Base-by-base conservation (phyloP, 345 rosid genomes). In the Corymbia maculata region DNA sequence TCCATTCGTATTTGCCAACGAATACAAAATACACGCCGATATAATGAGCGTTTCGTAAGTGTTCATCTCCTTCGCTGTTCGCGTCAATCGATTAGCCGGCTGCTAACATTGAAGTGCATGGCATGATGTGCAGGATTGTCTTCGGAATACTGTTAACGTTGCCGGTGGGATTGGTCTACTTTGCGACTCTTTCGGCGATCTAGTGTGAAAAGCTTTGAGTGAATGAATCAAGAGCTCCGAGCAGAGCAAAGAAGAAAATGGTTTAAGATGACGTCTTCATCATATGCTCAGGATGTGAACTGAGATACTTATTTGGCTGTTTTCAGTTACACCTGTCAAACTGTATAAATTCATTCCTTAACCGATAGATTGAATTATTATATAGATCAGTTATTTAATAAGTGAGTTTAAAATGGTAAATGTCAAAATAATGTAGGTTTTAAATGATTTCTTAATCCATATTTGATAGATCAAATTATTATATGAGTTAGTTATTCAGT, bases 1-100 rank as follows among this genome's bases (percentile, higher is more conserved):
- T 53, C 97, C 97, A 26, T 96, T 95, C 75, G 95, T 96, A 19
- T 96, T 95, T 88, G 98, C 97, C 28, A 94, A 93, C 87, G 94
- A 96, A 88, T 95, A 95, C 85, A 93, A 92, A 61, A 94, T 96
- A 82, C 96, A 96, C 88, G 92, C 98, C 22, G 95, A 94, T 87
- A 93, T 95, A 82, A 94, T 95, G 86, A 94, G 98, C 89, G 94
- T 97, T 52, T 95, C 93, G 96, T 96, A 93, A 93, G 95, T 92
- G 61, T 7, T 30, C 42, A 14, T n/a, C 13, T 70, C 66, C 49
- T 32, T 28, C 47, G 8, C 75, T 16, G 30, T 9, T 21, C 19
- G 26, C 10, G 42, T 59, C 51, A n/a, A 86, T 42, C 30, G 30
- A 49, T 28, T 19, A 3, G 45, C 49, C 42, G 44, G 88, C 7